A percentile compares a stretch with the other conserved stretches of the same genome.
Conservation (phyloP, 2,329 filamentous ascomycete genomes). For the Verticillium albo-atrum region DNA sequence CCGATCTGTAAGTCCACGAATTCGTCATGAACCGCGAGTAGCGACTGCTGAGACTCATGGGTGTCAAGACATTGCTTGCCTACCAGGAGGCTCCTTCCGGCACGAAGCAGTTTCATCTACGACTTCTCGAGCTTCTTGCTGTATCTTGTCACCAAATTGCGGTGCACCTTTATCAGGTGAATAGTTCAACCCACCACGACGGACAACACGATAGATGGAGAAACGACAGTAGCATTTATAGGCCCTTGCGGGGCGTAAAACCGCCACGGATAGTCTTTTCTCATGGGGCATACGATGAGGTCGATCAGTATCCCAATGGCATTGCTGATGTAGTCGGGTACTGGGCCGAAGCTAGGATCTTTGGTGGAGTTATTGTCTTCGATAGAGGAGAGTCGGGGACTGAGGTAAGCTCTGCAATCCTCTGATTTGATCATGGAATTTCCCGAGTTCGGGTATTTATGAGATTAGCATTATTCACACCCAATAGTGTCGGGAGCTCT, state of each 20-base stretch:
- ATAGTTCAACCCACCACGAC: conserved; percentile 5
- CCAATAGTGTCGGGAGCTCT: background rate
- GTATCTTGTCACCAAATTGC: conserved; percentile 10
- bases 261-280: conserved; percentile 3
- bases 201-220: conserved; percentile 5
- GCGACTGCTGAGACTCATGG: too few relatives aligned
- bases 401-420: background rate
- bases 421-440: background rate
- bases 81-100: conserved; percentile 2
- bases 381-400: conserved; percentile 4
- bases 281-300: conserved; percentile 3
- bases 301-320: conserved; percentile 12
- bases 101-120: conserved; percentile 7
- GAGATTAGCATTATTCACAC: background rate
- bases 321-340: conserved; percentile 13
- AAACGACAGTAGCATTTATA: background rate
- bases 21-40: too few relatives aligned
- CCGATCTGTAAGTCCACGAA: too few relatives aligned
- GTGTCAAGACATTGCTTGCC: conserved; percentile 4
- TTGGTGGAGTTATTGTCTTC: conserved; percentile 12
- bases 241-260: background rate
- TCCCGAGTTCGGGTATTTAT: too few relatives aligned
- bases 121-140: conserved; percentile 10
- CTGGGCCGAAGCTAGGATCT: conserved; percentile 16
- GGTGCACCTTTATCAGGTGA: conserved; percentile 6